phyloP scores from a whole-genome alignment of 176 grass and related monocot species.

The Chloris gayana region DNA sequence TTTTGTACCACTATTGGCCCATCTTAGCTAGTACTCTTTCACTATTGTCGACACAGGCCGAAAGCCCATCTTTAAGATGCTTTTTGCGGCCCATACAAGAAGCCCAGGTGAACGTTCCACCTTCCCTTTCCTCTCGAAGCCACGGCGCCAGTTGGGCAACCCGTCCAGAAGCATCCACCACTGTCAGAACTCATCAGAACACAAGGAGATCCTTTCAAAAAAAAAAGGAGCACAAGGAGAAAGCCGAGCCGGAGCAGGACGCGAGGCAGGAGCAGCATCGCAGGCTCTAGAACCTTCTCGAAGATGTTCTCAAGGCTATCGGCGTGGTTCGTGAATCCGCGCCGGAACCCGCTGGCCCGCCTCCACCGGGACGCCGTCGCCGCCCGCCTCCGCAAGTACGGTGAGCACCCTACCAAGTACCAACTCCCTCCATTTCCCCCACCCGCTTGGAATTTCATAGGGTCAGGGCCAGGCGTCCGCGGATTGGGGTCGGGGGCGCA shows the following conservation, averaged over 20 bases:
- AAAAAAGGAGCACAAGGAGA: neutral
- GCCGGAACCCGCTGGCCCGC: slow-evolving; percentile 65
- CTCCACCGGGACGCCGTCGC: slow-evolving; percentile 66
- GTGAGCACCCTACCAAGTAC: slow-evolving; percentile 34
- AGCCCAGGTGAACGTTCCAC: too few relatives aligned
- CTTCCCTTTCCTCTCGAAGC: neutral
- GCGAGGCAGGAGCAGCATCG: neutral
- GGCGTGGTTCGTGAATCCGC: slow-evolving; percentile 74
- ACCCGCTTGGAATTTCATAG: neutral
- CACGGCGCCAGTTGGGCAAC: neutral
- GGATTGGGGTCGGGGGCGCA: neutral
- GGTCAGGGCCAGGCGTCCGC: neutral
- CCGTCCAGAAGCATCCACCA: neutral
- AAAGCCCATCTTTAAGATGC: too few relatives aligned
- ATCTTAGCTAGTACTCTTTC: too few relatives aligned
- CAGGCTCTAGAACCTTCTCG: slow-evolving; percentile 23
- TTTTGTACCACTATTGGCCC: too few relatives aligned
- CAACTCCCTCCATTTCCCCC: neutral
- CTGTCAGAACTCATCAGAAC: too few relatives aligned
- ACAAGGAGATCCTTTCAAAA: too few relatives aligned
- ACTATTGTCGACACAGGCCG: too few relatives aligned
- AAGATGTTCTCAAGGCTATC: slow-evolving; percentile 42
- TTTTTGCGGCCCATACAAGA: too few relatives aligned
- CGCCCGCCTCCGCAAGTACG: slow-evolving; percentile 79
- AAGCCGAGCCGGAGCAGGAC: neutral